Evolutionary conservation across 495 filamentous ascomycete genomes (phyloP).

Genomic region (Chaetomium tenue): DNA sequence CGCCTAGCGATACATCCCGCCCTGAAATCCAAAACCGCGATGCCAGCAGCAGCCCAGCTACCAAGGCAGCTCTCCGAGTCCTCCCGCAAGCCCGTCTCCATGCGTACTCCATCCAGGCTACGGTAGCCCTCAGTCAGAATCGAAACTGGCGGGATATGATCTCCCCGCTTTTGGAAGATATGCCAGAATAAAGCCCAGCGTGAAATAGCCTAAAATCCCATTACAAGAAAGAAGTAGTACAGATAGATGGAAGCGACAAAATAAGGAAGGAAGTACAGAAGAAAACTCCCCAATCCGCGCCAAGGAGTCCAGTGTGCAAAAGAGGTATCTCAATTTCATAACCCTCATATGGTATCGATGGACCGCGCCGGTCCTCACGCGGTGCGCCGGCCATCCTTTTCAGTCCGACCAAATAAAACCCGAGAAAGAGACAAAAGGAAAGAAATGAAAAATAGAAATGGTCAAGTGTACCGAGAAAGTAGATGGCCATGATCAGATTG

Average conservation of each 20-base stretch:
- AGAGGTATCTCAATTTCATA: slow-evolving; percentile 40
- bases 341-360: slow-evolving; percentile 21
- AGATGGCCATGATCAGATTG: slow-evolving; percentile 12
- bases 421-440: slow-evolving; percentile 26
- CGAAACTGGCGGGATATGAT: neutral
- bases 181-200: slow-evolving; percentile 10
- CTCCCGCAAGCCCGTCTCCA: slow-evolving; percentile 1
- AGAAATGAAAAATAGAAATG: slow-evolving; percentile 18
- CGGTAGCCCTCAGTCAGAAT: neutral
- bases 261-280: slow-evolving; percentile 14
- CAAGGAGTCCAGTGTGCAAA: slow-evolving; percentile 18
- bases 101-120: neutral
- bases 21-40: neutral
- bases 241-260: neutral
- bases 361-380: slow-evolving; percentile 1
- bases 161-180: neutral
- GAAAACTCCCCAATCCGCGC: slow-evolving; percentile 5
- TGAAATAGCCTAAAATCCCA: slow-evolving; percentile 1
- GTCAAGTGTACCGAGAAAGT: slow-evolving; percentile 23
- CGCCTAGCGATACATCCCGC: neutral
- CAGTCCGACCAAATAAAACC: slow-evolving; percentile 21
- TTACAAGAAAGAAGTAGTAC: neutral
- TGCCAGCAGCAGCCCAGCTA: neutral
- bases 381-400: neutral
- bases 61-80: neutral